phyloP scores from a whole-genome alignment of 257 asterid genomes.

The Ilex aquifolium region DNA sequence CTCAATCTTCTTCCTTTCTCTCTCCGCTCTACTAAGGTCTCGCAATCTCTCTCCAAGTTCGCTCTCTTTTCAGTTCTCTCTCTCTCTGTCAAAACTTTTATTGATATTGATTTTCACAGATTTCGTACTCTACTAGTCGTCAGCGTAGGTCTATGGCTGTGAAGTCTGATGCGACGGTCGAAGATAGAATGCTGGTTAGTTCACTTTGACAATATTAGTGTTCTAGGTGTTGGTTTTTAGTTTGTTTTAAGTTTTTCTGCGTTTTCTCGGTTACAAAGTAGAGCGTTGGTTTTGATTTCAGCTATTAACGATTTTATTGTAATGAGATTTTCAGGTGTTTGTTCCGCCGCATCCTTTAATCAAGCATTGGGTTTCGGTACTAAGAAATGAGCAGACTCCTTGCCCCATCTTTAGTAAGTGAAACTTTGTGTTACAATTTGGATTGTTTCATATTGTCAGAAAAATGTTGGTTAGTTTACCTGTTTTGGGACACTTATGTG shows the following conservation, averaged over 20 bases:
- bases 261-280: background rate
- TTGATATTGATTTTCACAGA: conserved; percentile 19
- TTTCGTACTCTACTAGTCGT: conserved; percentile 17
- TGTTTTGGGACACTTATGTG: no score
- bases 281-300: background rate
- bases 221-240: background rate
- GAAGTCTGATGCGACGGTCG: conserved; percentile 52
- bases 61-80: background rate
- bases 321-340: conserved; percentile 47
- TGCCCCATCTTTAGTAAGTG: conserved; percentile 71
- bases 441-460: background rate
- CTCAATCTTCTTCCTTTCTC: background rate
- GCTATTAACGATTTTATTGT: background rate
- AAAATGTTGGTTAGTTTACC: no score
- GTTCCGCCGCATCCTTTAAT: conserved; percentile 96
- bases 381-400: conserved; percentile 90
- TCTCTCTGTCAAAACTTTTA: background rate
- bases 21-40: background rate
- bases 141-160: conserved; percentile 32
- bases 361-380: conserved; percentile 96
- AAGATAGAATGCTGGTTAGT: conserved; percentile 80
- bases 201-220: background rate
- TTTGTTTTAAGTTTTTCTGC: background rate
- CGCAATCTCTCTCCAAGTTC: background rate
- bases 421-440: background rate